Conservation (phyloP, 768 basidiomycete species). For the Strobilomyces dryophilus region DNA sequence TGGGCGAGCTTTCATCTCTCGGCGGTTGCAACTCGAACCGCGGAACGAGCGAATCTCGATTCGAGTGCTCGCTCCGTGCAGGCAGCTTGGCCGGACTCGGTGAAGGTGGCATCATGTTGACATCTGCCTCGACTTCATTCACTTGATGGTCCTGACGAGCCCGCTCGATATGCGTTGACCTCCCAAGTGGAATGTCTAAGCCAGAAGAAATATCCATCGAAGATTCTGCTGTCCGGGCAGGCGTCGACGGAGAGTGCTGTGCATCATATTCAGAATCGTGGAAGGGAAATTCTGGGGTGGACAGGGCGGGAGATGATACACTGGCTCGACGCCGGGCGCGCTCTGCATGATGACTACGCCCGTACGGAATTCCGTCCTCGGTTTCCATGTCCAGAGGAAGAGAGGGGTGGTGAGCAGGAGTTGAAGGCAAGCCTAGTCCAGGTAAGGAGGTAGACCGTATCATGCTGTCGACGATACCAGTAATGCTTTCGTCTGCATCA, state of each 20-base stretch:
- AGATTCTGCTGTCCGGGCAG: constrained; percentile 19
- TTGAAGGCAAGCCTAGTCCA: constrained; percentile 27
- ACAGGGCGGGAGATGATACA: constrained; percentile 29
- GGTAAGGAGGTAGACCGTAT: constrained; percentile 36
- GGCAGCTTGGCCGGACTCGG: constrained; percentile 41
- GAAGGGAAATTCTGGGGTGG: constrained; percentile 37
- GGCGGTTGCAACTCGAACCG: constrained; percentile 27
- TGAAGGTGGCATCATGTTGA: constrained; percentile 45
- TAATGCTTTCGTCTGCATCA: constrained; percentile 54
- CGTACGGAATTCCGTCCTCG: constrained; percentile 61
- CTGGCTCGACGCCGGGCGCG: constrained; percentile 37
- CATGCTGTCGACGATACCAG: constrained; percentile 70
- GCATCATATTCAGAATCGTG: constrained; percentile 14
- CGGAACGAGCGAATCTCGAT: constrained; percentile 33
- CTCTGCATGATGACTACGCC: constrained; percentile 58
- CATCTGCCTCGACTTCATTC: constrained; percentile 36
- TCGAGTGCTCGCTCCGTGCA: constrained; percentile 14
- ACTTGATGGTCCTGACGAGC: constrained; percentile 22
- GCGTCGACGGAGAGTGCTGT: constrained; percentile 20
- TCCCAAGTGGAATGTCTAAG: constrained; percentile 29
- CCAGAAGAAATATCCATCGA: constrained; percentile 21
- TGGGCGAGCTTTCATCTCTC: constrained; percentile 20
- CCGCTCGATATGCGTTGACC: constrained; percentile 39
- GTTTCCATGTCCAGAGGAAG: constrained; percentile 54
- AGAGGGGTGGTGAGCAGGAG: constrained; percentile 34